phyloP scores from a whole-genome alignment of 2,329 filamentous ascomycete species.

The Penicillium sp. region DNA sequence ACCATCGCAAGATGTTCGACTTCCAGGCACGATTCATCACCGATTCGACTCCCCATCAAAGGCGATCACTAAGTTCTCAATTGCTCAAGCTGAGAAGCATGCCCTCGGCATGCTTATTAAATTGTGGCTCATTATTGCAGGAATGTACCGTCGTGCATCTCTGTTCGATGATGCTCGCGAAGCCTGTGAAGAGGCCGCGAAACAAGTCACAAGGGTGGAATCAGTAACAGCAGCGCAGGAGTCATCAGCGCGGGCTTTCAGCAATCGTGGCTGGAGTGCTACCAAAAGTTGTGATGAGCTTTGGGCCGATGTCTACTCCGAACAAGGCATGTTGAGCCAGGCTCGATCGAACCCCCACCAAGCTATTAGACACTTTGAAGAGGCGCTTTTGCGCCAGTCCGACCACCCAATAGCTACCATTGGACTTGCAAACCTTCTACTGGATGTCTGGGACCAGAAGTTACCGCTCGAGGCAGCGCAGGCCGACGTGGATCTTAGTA shows the following conservation, averaged over 20 bases:
- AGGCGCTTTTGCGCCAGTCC: slow-evolving; percentile 72
- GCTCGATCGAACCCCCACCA: slow-evolving; percentile 62
- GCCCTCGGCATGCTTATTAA: slow-evolving; percentile 63
- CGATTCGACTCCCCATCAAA: slow-evolving; percentile 42
- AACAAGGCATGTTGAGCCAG: slow-evolving; percentile 68
- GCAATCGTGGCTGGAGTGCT: slow-evolving; percentile 70
- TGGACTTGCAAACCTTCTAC: slow-evolving; percentile 76
- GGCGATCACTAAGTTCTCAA: slow-evolving; percentile 50
- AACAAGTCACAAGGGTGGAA: slow-evolving; percentile 71
- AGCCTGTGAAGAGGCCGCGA: slow-evolving; percentile 76
- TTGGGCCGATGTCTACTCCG: slow-evolving; percentile 78
- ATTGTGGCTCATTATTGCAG: slow-evolving; percentile 87
- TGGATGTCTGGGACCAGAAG: slow-evolving; percentile 72
- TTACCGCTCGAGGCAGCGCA: slow-evolving; percentile 35
- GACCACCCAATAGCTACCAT: slow-evolving; percentile 80
- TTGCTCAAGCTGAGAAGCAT: slow-evolving; percentile 53
- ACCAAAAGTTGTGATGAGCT: slow-evolving; percentile 79
- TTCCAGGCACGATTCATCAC: slow-evolving; percentile 29
- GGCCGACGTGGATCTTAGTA: slow-evolving; percentile 26
- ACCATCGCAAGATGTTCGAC: slow-evolving; percentile 40
- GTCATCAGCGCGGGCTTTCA: slow-evolving; percentile 61
- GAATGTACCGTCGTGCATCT: slow-evolving; percentile 78
- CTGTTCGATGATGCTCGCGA: slow-evolving; percentile 77
- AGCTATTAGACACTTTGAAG: slow-evolving; percentile 76
- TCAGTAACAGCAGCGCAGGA: slow-evolving; percentile 61